A percentile compares a stretch with the other conserved stretches of the same genome.
These are phyloP conservation scores for Talaromyces thailandensis DNA, from an alignment of 495 filamentous ascomycete species.

Conservation along the genomic window DNA sequence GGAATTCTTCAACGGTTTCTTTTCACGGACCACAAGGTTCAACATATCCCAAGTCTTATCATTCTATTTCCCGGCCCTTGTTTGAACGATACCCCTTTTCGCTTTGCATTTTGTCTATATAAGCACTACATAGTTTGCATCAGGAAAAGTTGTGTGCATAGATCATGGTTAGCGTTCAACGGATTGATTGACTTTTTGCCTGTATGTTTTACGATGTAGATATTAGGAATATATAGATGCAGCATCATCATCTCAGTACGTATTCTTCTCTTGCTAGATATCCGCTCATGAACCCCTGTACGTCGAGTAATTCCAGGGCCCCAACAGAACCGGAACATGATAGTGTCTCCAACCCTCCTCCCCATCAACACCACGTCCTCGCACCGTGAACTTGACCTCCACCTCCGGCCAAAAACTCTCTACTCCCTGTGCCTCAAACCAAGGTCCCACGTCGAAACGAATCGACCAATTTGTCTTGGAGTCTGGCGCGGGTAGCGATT, in stretches of 20 bases:
- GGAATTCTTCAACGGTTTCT: not conserved
- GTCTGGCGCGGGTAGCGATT: conserved; percentile 24
- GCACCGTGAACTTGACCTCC: conserved; percentile 74
- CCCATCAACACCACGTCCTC: conserved; percentile 41
- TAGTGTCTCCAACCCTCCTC: conserved; percentile 68
- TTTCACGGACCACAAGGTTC: not conserved
- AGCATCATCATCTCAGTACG: not conserved
- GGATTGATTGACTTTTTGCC: not conserved
- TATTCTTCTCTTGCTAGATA: not conserved
- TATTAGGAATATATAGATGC: not conserved
- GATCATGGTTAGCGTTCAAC: not conserved
- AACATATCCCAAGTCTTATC: not conserved
- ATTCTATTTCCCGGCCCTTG: not conserved
- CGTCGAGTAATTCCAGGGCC: conserved; percentile 87
- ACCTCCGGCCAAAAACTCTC: conserved; percentile 89
- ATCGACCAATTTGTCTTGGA: conserved; percentile 58
- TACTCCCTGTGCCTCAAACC: conserved; percentile 59
- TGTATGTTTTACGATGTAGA: not conserved
- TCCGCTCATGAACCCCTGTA: conserved; percentile 59
- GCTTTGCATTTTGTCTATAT: conserved; percentile 8
- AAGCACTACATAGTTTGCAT: not conserved
- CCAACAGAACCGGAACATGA: conserved; percentile 84
- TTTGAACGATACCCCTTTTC: conserved; percentile 7
- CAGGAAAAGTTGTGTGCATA: not conserved
- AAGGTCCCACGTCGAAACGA: conserved; percentile 66